Conservation (phyloP, 2,329 filamentous ascomycete species). For the Claviceps digitariae region DNA sequence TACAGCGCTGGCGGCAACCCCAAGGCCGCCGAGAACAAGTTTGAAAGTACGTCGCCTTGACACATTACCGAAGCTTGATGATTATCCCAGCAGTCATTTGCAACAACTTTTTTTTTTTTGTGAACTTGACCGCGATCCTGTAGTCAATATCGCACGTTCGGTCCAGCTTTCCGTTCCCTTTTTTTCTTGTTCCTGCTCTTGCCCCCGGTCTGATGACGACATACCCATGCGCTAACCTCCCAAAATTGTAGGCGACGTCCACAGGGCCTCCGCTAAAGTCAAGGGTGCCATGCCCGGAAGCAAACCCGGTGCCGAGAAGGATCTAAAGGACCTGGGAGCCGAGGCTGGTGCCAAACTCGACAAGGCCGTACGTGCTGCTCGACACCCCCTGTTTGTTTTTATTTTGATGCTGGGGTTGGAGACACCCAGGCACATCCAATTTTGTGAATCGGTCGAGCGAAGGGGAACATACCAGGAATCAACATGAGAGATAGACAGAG, state of each 20-base stretch:
- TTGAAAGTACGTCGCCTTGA: slow-evolving; percentile 49
- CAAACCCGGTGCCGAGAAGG: slow-evolving; percentile 49
- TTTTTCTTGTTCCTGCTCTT: too few species aligned
- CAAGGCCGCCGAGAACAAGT: slow-evolving; percentile 71
- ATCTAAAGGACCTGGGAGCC: slow-evolving; percentile 34
- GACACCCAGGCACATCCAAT: too few species aligned
- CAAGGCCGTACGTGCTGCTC: slow-evolving; percentile 42
- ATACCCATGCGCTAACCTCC: not conserved
- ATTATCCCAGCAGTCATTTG: not conserved
- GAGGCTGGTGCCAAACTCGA: slow-evolving; percentile 53
- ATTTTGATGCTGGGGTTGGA: not conserved
- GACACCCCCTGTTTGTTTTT: not conserved
- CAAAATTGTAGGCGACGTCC: slow-evolving; percentile 56
- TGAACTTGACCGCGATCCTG: not conserved
- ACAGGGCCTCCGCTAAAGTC: slow-evolving; percentile 52
- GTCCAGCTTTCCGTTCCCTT: not conserved
- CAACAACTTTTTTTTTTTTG: not conserved
- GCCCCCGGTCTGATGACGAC: not conserved
- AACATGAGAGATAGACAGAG: not conserved
- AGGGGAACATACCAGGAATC: too few species aligned
- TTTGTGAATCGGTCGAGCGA: too few species aligned
- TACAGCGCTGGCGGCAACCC: slow-evolving; percentile 74
- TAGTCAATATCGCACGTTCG: not conserved
- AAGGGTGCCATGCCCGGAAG: slow-evolving; percentile 52
- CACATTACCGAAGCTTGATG: not conserved